Evolutionary conservation across 495 filamentous ascomycete genomes (phyloP).

Genomic region (Penicillium atrosanguineum): DNA sequence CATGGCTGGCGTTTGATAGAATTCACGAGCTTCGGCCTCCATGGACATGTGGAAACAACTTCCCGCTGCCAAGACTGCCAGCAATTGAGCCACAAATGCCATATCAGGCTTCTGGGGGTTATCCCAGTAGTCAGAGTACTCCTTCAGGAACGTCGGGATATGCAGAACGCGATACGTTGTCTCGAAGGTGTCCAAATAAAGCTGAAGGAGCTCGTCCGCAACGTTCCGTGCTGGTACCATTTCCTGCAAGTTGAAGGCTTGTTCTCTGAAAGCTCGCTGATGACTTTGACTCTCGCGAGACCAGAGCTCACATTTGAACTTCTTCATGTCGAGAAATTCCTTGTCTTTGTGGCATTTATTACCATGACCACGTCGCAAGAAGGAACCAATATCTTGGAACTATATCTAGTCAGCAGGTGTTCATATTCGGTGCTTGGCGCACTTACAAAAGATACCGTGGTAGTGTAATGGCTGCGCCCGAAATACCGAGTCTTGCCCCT

Average conservation of each 20-base stretch:
- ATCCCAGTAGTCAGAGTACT: conserved; percentile 53
- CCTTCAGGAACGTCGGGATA: conserved; percentile 51
- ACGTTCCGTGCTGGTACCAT: conserved; percentile 48
- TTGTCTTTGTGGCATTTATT: conserved; percentile 24
- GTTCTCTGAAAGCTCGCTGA: conserved; percentile 40
- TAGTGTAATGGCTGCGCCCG: conserved; percentile 46
- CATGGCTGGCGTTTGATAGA: conserved; percentile 31
- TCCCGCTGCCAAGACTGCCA: conserved; percentile 55
- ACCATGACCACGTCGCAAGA: conserved; percentile 39
- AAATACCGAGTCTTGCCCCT: conserved; percentile 48
- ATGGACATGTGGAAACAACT: conserved; percentile 39
- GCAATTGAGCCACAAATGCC: conserved; percentile 45
- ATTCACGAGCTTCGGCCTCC: conserved; percentile 20
- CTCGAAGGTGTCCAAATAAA: conserved; percentile 59
- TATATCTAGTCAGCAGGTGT: conserved; percentile 22
- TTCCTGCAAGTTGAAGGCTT: conserved; percentile 35
- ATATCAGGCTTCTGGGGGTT: conserved; percentile 28
- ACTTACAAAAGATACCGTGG: conserved; percentile 48
- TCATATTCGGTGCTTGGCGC: not conserved
- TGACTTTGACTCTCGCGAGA: conserved; percentile 35
- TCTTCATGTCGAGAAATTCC: conserved; percentile 34
- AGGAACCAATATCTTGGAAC: conserved; percentile 46
- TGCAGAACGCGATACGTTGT: conserved; percentile 57
- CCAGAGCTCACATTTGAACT: conserved; percentile 31
- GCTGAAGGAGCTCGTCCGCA: conserved; percentile 48